Conservation (phyloP, 768 basidiomycete species). For the Cystoderma amianthinum region DNA sequence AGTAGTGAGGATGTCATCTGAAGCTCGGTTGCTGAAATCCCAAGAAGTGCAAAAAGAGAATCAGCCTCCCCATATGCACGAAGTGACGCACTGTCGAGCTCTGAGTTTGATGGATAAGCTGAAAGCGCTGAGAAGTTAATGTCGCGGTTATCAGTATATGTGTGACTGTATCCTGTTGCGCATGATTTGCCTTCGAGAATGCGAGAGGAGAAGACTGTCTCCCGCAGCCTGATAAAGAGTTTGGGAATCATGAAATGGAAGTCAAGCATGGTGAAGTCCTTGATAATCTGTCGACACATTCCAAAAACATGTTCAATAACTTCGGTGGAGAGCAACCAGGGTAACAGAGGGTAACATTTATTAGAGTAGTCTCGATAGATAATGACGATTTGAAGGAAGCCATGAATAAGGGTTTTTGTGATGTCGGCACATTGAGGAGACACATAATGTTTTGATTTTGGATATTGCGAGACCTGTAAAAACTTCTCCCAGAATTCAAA, state of each 20-base stretch:
- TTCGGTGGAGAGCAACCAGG: too few species aligned
- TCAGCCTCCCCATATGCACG: constrained; percentile 10
- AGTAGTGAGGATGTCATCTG: too few species aligned
- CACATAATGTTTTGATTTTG: too few species aligned
- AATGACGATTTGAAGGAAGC: too few species aligned
- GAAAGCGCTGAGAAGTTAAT: constrained; percentile 11
- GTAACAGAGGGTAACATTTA: too few species aligned
- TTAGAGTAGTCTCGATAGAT: too few species aligned
- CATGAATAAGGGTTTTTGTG: too few species aligned
- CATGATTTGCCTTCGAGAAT: constrained; percentile 1
- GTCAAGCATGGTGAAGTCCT: too few species aligned
- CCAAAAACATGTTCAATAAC: too few species aligned
- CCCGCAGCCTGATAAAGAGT: constrained; percentile 12
- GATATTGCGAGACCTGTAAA: constrained; percentile 12
- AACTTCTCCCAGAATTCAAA: constrained; percentile 19
- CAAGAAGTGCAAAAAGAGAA: constrained; percentile 8
- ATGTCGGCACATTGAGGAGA: too few species aligned
- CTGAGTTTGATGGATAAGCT: constrained; percentile 10
- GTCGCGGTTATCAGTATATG: constrained; percentile 11
- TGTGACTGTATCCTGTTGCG: constrained; percentile 10
- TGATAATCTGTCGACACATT: too few species aligned
- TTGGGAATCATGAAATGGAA: constrained; percentile 20
- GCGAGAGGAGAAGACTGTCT: not conserved
- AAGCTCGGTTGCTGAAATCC: too few species aligned
- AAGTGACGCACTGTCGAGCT: constrained; percentile 7